phyloP scores from a whole-genome alignment of 176 grass and related monocot genomes.

The Coix lacrymajobi region DNA sequence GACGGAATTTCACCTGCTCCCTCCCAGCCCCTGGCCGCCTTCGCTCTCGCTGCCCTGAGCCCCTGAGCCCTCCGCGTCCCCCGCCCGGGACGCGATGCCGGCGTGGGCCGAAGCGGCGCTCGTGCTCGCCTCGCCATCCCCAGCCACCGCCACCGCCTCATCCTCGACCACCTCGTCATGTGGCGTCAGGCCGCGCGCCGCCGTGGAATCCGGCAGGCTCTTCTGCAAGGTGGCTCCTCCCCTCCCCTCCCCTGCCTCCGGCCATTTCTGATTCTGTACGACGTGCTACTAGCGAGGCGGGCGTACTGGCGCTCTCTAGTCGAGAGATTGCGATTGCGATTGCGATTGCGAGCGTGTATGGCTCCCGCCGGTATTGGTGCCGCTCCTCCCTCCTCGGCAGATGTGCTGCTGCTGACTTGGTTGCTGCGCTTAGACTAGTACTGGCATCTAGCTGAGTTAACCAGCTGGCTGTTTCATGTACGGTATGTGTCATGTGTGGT shows the following conservation, averaged over 20 bases:
- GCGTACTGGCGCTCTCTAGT: background rate
- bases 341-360: background rate
- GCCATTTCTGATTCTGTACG: background rate
- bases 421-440: background rate
- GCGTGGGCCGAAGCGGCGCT: constrained; percentile 48
- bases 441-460: background rate
- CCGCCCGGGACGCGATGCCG: constrained; percentile 18
- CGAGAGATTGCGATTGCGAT: background rate
- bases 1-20: constrained; percentile 28
- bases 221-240: constrained; percentile 33
- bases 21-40: background rate
- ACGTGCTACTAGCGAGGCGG: background rate
- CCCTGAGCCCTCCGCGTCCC: background rate
- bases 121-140: constrained; percentile 23
- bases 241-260: background rate
- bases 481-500: background rate
- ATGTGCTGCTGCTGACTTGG: background rate
- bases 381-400: background rate
- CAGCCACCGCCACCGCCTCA: background rate
- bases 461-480: background rate
- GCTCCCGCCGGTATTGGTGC: background rate
- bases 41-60: background rate
- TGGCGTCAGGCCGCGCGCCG: constrained; percentile 20
- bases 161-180: background rate
- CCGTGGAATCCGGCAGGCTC: background rate